Conservation (phyloP, 2,329 filamentous ascomycete genomes). For the Epichloe gansuensis region DNA sequence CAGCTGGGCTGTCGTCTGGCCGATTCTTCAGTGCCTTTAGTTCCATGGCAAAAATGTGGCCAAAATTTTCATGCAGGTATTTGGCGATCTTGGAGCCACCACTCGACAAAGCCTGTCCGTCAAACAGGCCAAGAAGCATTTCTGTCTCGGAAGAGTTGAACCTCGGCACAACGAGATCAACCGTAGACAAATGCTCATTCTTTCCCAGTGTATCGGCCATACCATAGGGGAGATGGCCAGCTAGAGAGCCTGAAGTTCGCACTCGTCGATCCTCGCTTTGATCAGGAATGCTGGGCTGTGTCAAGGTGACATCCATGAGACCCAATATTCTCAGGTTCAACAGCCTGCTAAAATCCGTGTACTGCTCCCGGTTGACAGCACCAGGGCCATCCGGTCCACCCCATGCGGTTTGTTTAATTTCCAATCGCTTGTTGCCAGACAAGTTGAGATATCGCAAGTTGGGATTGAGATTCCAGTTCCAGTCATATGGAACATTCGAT, state of each 20-base stretch:
- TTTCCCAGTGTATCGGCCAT: constrained; percentile 93
- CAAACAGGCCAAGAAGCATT: constrained; percentile 86
- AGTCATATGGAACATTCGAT: constrained; percentile 96
- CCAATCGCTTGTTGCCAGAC: constrained; percentile 89
- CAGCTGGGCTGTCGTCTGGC: constrained; percentile 60
- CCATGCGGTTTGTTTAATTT: constrained; percentile 57
- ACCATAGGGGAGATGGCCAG: constrained; percentile 83
- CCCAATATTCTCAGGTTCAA: constrained; percentile 76
- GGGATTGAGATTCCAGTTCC: constrained; percentile 99
- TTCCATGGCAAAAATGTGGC: constrained; percentile 69
- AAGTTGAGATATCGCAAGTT: constrained; percentile 91
- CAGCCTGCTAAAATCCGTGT: constrained; percentile 79
- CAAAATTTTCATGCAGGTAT: constrained; percentile 92
- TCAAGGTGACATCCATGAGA: constrained; percentile 95
- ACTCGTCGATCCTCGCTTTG: constrained; percentile 92
- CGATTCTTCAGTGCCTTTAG: constrained; percentile 57
- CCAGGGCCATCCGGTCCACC: constrained; percentile 34
- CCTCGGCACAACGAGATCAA: constrained; percentile 87
- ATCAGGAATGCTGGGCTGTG: constrained; percentile 83
- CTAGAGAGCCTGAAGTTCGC: constrained; percentile 87
- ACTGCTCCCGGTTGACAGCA: constrained; percentile 48
- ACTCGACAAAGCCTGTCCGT: constrained; percentile 77
- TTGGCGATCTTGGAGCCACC: constrained; percentile 94
- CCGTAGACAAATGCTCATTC: constrained; percentile 87
- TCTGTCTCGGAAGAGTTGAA: constrained; percentile 86